Conservation (phyloP, 2,329 filamentous ascomycete genomes). For the Acrodontium crateriforme region DNA sequence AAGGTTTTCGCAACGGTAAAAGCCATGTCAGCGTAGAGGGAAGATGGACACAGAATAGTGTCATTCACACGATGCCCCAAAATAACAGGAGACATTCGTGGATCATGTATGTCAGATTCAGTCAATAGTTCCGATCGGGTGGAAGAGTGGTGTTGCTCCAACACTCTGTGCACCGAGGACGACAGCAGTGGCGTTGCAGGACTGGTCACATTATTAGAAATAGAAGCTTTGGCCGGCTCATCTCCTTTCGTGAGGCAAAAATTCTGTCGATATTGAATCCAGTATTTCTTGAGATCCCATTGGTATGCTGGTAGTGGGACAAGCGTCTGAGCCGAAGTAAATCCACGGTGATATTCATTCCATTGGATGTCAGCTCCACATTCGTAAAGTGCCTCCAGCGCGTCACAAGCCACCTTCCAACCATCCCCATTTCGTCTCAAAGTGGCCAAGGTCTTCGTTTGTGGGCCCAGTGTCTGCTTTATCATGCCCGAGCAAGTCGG, state of each 20-base stretch:
- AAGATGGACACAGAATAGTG: constrained; percentile 25
- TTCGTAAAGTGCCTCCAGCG: constrained; percentile 37
- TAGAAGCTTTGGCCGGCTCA: background rate
- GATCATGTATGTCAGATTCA: too few relatives aligned
- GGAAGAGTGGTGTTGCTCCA: too few relatives aligned
- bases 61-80: constrained; percentile 30
- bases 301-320: constrained; percentile 37
- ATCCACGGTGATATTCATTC: constrained; percentile 45
- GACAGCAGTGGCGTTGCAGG: too few relatives aligned
- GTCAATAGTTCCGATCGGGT: too few relatives aligned
- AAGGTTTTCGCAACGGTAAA: constrained; percentile 19
- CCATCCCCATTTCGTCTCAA: constrained; percentile 7
- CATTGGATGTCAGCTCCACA: constrained; percentile 45
- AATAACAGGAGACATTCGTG: constrained; percentile 2
- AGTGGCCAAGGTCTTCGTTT: constrained; percentile 1
- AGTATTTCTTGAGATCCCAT: constrained; percentile 24
- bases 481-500: constrained; percentile 5
- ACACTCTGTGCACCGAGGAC: too few relatives aligned
- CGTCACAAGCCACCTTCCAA: constrained; percentile 38
- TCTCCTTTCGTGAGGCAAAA: constrained; percentile 19
- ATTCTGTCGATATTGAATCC: constrained; percentile 22
- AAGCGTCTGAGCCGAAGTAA: constrained; percentile 31
- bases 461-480: constrained; percentile 1
- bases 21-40: constrained; percentile 24
- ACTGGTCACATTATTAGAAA: too few relatives aligned